phyloP scores from a whole-genome alignment of 306 rosid genomes.

The Lathyrus tuberosus region DNA sequence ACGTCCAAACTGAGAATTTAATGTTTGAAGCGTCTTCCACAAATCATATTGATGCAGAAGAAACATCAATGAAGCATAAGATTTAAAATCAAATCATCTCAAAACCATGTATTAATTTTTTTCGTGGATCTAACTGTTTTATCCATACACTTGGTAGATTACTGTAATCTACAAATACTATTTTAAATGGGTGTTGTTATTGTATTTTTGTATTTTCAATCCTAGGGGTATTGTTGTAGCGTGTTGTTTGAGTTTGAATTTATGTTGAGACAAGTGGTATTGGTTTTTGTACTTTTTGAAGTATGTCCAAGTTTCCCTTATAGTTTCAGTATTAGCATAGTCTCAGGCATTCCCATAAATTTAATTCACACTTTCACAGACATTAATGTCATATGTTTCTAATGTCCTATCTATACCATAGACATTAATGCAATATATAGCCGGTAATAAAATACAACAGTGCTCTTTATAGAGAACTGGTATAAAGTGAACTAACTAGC shows the following conservation, averaged over 20 bases:
- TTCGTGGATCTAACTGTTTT: background rate
- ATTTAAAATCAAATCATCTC: constrained; percentile 37
- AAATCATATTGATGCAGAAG: constrained; percentile 10
- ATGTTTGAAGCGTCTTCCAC: constrained; percentile 8
- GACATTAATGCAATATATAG: constrained; percentile 9
- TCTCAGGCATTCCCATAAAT: background rate
- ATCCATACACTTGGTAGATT: constrained; percentile 6
- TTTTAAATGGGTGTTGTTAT: constrained; percentile 20
- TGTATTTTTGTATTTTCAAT: constrained; percentile 11
- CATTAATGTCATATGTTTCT: background rate
- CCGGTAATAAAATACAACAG: background rate
- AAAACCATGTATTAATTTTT: background rate
- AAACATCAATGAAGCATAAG: constrained; percentile 30
- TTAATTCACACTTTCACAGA: background rate
- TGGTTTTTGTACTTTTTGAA: background rate
- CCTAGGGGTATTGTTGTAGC: background rate
- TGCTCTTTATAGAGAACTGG: background rate
- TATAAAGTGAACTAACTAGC: background rate
- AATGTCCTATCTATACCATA: background rate
- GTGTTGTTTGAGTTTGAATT: background rate
- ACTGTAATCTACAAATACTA: background rate
- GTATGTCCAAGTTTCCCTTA: constrained; percentile 20
- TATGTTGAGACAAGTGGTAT: background rate
- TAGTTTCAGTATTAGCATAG: constrained; percentile 23
- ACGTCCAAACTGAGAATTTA: background rate